Evolutionary conservation across 306 rosid genomes (phyloP).

Genomic region (Corylus americana): DNA sequence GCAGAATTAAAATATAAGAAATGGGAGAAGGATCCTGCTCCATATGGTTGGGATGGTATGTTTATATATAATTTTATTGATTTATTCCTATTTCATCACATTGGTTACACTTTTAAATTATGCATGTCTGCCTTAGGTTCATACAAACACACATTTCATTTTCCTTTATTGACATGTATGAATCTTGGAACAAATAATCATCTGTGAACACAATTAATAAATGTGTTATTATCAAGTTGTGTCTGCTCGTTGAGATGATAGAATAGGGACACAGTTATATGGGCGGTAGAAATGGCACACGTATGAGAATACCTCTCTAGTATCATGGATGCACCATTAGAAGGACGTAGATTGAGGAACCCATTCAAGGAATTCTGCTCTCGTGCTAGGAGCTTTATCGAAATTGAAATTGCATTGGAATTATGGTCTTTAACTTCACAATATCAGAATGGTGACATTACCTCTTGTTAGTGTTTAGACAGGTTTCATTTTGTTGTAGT

Average conservation of each 20-base stretch:
- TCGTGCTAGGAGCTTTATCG: background rate
- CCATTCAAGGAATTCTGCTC: background rate
- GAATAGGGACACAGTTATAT: background rate
- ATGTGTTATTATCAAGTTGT: background rate
- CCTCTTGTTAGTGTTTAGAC: background rate
- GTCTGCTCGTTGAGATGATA: background rate
- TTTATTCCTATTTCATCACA: background rate
- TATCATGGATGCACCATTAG: background rate
- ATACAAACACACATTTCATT: background rate
- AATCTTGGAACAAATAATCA: background rate
- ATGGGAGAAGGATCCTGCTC: slow-evolving; percentile 99
- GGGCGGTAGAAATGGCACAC: background rate
- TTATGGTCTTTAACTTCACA: background rate
- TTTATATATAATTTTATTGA: background rate
- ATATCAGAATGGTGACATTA: background rate
- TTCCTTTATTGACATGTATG: background rate
- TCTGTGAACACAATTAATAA: background rate
- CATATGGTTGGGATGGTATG: slow-evolving; percentile 96
- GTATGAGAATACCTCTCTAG: background rate
- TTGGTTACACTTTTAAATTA: background rate
- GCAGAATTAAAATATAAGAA: slow-evolving; percentile 88
- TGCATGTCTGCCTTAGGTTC: background rate
- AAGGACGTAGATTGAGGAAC: background rate
- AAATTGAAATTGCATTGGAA: background rate
- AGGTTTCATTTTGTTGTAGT: background rate